Evolutionary conservation across 2,329 filamentous ascomycete genomes (phyloP).

Genomic region (Epichloe sibirici): DNA sequence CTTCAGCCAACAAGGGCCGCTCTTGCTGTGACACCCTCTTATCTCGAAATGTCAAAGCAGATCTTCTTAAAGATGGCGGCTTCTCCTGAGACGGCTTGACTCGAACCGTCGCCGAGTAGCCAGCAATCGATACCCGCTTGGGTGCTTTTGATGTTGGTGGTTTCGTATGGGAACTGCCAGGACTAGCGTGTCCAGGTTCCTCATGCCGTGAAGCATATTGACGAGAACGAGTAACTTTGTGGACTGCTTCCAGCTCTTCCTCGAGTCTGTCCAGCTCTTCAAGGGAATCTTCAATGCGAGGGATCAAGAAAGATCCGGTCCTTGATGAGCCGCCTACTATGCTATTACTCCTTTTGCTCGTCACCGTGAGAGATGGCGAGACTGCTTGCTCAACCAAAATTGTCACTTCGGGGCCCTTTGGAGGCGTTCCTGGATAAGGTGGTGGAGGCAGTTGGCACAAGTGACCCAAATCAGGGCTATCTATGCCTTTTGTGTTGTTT

Average conservation of each 20-base stretch:
- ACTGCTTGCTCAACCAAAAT: slow-evolving; percentile 19
- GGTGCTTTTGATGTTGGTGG: slow-evolving; percentile 1
- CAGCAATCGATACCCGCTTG: slow-evolving; percentile 20
- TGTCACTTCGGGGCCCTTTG: slow-evolving; percentile 19
- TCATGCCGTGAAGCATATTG: slow-evolving; percentile 16
- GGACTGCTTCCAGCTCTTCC: slow-evolving; percentile 45
- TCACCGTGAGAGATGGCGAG: slow-evolving; percentile 20
- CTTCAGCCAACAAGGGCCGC: slow-evolving; percentile 3
- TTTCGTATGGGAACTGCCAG: slow-evolving; percentile 9
- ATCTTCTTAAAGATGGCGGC: slow-evolving; percentile 28
- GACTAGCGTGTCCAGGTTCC: background rate
- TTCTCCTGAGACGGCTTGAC: slow-evolving; percentile 26
- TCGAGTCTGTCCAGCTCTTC: slow-evolving; percentile 50
- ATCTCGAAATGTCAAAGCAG: slow-evolving; percentile 24
- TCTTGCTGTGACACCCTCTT: slow-evolving; percentile 11
- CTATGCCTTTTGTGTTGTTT: slow-evolving; percentile 6
- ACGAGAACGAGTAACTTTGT: slow-evolving; percentile 24
- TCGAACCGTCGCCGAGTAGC: slow-evolving; percentile 27
- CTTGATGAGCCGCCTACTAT: slow-evolving; percentile 22
- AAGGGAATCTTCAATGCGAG: slow-evolving; percentile 51
- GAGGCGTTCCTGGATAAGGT: slow-evolving; percentile 12
- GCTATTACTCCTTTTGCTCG: slow-evolving; percentile 20
- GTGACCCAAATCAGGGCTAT: slow-evolving; percentile 4
- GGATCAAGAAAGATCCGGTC: slow-evolving; percentile 21
- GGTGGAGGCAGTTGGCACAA: slow-evolving; percentile 9